A percentile compares a stretch with the other conserved stretches of the same genome.
phyloP scores from a whole-genome alignment of 257 asterid species.

The Capsicum chinense region DNA sequence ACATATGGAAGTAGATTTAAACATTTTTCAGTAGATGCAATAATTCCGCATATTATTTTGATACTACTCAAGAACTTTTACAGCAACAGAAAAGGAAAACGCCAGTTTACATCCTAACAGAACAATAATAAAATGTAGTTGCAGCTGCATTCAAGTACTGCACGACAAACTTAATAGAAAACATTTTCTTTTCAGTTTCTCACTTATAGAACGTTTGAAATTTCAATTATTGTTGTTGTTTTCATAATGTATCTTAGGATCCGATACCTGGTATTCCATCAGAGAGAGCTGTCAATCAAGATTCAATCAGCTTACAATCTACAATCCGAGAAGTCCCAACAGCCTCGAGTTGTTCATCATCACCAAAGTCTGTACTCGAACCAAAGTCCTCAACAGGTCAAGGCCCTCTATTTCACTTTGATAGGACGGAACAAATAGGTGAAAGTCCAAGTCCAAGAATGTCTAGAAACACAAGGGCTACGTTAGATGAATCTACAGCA shows the following conservation, averaged over 20 bases:
- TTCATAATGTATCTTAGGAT: background rate
- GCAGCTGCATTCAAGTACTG: background rate
- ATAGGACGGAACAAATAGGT: background rate
- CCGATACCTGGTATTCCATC: slow-evolving; percentile 8
- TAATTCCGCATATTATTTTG: background rate
- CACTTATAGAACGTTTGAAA: slow-evolving; percentile 5
- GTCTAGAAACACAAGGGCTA: background rate
- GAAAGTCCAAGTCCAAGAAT: slow-evolving; percentile 28
- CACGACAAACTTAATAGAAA: background rate
- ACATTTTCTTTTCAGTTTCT: background rate
- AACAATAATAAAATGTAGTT: background rate
- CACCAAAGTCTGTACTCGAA: slow-evolving; percentile 20
- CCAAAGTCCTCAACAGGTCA: slow-evolving; percentile 23
- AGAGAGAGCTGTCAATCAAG: slow-evolving; percentile 19
- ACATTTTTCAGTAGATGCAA: background rate
- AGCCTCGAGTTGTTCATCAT: slow-evolving; percentile 23
- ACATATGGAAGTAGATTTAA: background rate
- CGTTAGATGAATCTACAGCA: background rate
- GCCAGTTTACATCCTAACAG: background rate
- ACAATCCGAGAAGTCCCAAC: background rate
- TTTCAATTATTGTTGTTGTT: background rate
- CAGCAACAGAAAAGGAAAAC: background rate
- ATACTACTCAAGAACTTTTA: background rate
- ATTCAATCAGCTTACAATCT: slow-evolving; percentile 6
- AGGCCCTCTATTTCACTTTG: background rate